These are phyloP conservation scores for Aquilaria sinensis DNA, from an alignment of 345 rosid species.

Conservation along the genomic window DNA sequence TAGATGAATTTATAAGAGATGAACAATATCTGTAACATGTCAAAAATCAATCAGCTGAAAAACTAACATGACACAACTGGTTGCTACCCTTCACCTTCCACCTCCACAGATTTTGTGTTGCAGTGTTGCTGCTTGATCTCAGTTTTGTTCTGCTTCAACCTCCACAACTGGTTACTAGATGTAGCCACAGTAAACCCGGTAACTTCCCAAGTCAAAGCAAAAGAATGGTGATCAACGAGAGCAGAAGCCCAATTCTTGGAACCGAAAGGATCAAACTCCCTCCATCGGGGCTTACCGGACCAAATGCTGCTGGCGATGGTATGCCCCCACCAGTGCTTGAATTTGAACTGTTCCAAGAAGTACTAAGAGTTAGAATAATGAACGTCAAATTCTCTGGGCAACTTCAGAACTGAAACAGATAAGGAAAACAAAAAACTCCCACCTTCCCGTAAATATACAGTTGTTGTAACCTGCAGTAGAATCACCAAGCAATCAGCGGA, in stretches of 20 bases:
- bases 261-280: slow-evolving; percentile 27
- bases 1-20: too few species aligned
- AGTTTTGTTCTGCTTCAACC: too few species aligned
- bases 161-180: too few species aligned
- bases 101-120: too few species aligned
- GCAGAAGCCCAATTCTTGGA: slow-evolving; percentile 20
- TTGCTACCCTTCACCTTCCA: too few species aligned
- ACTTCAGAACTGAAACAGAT: not conserved
- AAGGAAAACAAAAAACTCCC: slow-evolving; percentile 11
- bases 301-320: slow-evolving; percentile 48
- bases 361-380: not conserved
- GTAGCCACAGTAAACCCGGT: not conserved
- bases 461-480: slow-evolving; percentile 59
- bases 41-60: too few species aligned
- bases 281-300: slow-evolving; percentile 55
- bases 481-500: slow-evolving; percentile 4
- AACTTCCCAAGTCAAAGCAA: slow-evolving; percentile 14
- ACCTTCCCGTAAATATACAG: slow-evolving; percentile 83
- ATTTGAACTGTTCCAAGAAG: slow-evolving; percentile 37
- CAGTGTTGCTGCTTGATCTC: too few species aligned
- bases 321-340: slow-evolving; percentile 29
- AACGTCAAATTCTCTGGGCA: not conserved
- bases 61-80: too few species aligned
- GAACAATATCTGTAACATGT: too few species aligned
- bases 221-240: slow-evolving; percentile 25